These are phyloP conservation scores for Apiotrichum brassicae DNA, from an alignment of 1,284 basidiomycete species.

Conservation along the genomic window DNA sequence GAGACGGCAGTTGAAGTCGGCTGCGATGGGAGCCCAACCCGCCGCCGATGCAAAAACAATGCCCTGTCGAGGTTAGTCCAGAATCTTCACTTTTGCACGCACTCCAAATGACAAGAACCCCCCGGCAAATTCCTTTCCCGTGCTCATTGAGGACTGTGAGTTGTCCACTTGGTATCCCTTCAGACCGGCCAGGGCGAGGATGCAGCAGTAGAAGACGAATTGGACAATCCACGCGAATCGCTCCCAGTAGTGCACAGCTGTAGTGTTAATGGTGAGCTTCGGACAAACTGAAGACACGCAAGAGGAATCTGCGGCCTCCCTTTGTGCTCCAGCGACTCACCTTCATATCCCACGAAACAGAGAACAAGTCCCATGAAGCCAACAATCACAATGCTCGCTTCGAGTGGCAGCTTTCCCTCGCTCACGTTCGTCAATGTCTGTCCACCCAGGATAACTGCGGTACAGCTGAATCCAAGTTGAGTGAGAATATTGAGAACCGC, in stretches of 20 bases:
- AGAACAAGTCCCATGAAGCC: conserved; percentile 42
- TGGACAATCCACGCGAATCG: conserved; percentile 59
- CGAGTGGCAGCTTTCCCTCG: conserved; percentile 39
- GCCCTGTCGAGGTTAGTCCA: conserved; percentile 26
- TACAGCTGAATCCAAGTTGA: conserved; percentile 47
- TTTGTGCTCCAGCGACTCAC: conserved; percentile 10
- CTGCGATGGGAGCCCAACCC: conserved; percentile 46
- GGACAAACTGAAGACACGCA: neutral
- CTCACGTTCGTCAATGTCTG: conserved; percentile 48
- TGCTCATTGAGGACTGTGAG: conserved; percentile 40
- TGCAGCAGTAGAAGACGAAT: conserved; percentile 55
- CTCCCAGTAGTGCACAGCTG: conserved; percentile 57
- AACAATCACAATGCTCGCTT: conserved; percentile 48
- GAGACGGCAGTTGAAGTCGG: conserved; percentile 55
- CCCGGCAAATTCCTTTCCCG: conserved; percentile 46
- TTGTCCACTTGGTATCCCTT: neutral
- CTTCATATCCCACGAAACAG: conserved; percentile 47
- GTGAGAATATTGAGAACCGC: conserved; percentile 57
- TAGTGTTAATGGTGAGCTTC: neutral
- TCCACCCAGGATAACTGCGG: conserved; percentile 46
- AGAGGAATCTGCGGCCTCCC: too few species aligned
- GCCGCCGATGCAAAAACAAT: conserved; percentile 56
- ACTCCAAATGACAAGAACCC: conserved; percentile 54
- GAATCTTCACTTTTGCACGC: too few species aligned
- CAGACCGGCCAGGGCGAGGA: conserved; percentile 46